Base-by-base conservation (phyloP, 495 filamentous ascomycete genomes). In the Xylaria sp. region DNA sequence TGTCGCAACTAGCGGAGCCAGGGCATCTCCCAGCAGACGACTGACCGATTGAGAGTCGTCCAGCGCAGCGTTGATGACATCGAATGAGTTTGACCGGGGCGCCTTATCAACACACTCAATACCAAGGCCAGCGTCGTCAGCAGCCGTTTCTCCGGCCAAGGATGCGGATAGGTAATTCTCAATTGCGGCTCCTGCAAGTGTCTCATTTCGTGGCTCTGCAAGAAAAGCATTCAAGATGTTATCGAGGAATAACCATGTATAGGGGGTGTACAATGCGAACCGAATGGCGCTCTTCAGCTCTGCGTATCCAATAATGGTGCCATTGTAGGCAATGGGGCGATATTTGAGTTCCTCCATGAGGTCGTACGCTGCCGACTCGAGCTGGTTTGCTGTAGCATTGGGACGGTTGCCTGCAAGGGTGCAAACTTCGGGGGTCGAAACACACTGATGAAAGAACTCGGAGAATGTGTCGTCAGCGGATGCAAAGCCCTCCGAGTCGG, bases 21-120 rank as follows among this genome's bases (percentile, higher is more conserved):
- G 31, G 9, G 21, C 52, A 57, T 77, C 75, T 61, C 74, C 78
- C 12, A 76, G 11, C 12, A 74, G 57, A 11, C 31, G 21, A 14
- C 61, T 78, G 41, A 75, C 67, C 15, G 48, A 64, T 11, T 61
- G 21, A 14, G 26, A 14, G 17, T 21, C 14, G 35, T 52, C 57
- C 14, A 72, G 61, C 14, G 41, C 44, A 5, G 21, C 9, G 21
- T 17, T 29, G 15, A 63, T 46, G 43, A 69, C 63, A 69, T 69
- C 43, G 41, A 43, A 71, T 3, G 48, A 12, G 24, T 57, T 53
- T n/a, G 65, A 31, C 11, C 70, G 58, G 33, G 44, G 44, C 33
- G 17, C 31, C 19, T 70, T 66, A 26, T 71, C 69, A 21, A 52
- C 24, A 35, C 69, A 71, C 61, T 57, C 50, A 61, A 71, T 71